Evolutionary conservation across 2,329 filamentous ascomycete species (phyloP).

Genomic region (Pseudogymnoascus sp.): DNA sequence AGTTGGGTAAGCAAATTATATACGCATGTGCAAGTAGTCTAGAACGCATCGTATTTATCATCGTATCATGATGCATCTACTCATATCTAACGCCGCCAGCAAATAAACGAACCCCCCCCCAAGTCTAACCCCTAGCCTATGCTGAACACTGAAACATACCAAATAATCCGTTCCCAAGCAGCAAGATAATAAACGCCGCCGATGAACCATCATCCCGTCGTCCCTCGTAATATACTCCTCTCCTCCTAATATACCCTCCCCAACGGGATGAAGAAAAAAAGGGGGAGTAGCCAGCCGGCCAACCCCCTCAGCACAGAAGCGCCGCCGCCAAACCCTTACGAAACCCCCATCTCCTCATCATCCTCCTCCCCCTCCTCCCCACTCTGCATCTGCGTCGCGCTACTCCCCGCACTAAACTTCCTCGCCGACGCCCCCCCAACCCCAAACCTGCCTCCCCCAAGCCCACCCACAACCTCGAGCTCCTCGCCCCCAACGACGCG

Average conservation of each 20-base stretch:
- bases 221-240: not conserved
- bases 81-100: not conserved
- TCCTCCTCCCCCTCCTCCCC: slow-evolving; percentile 52
- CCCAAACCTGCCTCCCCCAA: slow-evolving; percentile 42
- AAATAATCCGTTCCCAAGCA: not conserved
- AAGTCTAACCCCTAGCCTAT: not conserved
- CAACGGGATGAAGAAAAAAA: not conserved
- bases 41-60: not conserved
- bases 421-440: slow-evolving; percentile 37
- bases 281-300: not conserved
- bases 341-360: slow-evolving; percentile 56
- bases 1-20: not conserved
- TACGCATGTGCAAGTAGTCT: not conserved
- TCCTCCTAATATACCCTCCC: not conserved
- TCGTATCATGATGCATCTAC: not conserved
- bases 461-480: slow-evolving; percentile 39
- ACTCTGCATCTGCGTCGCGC: slow-evolving; percentile 45
- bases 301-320: not conserved
- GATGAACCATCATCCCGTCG: not conserved
- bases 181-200: not conserved
- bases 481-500: slow-evolving; percentile 64
- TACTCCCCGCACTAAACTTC: slow-evolving; percentile 55
- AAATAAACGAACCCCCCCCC: not conserved
- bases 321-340: slow-evolving; percentile 9
- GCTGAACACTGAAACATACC: not conserved